Base-by-base conservation (phyloP, 2,329 filamentous ascomycete genomes). In the Arthroderma sp. region DNA sequence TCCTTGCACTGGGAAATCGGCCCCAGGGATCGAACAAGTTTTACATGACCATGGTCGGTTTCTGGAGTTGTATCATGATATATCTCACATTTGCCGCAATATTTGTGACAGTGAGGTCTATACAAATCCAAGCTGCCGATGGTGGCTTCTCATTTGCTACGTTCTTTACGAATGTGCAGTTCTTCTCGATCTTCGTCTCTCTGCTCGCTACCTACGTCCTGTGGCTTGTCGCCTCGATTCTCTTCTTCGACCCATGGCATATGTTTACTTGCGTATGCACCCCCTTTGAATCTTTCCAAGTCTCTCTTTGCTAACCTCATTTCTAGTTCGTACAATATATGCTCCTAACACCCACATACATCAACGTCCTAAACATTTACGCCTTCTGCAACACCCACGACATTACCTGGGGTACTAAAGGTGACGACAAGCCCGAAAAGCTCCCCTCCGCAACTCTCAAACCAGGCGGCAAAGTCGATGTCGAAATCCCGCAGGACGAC, bases 161-260 rank as follows among this genome's bases (percentile, higher is more conserved):
- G 44, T 72, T 98, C 3, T 88, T 96, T 66, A 82, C 78, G 56
- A 94, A 98, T 63, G 73, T 78, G 51, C 78, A 93, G 47, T 96
- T 98, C 69, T 87, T 91, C 65, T 93, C 86, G 31, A 75, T 98
- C 51, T 91, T 98, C 55, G 79, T 98, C 42, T 95, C 88, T 0
- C 77, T 96, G 57, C 76, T 84, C 56, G 91, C 87, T 7, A 98
- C 91, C 0, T 98, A 91, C 61, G 74, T 93, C 50, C 80, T 98
- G 57, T 98, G 88, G 83, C 75, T 96, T 48, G 68, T 98, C 42
- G 83, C 86, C 0, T 94, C 87, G 6, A 73, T 98, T 53, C 72
- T 98, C 54, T 96, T 96, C 80, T 80, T 96, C 64, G 91, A 98
- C 62, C 91, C 91, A 3, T 98, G 91, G 89, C 91, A 98, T 68